Evolutionary conservation across 2,329 filamentous ascomycete genomes (phyloP), one percentile per base, ranked within the genome.

Genomic region (Orbilia ellipsospora): DNA sequence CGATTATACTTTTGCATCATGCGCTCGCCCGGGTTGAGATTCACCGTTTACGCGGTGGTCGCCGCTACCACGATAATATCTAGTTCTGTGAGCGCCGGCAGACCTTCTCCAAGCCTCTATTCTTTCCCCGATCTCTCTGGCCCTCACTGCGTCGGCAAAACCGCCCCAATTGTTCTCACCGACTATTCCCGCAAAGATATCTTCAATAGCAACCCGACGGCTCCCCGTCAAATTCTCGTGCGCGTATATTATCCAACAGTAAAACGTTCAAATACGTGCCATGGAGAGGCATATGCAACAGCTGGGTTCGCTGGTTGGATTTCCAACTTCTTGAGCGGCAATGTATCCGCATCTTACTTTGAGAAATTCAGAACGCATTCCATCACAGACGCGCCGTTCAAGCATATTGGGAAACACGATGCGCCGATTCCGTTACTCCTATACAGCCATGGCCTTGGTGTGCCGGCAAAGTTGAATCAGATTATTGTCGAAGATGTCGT

Each of bases 101-200:
- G 13, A 18, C 13, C 16, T 48, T n/a, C 44, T n/a, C 16, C 44
- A 7, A 48, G 13, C 44, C 44, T 15, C 16, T 73, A 60, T 50
- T 73, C 60, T 40, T 65, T 73, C 54, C 68, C 68, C 15, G 52
- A 59, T 2, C 68, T 73, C 16, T 65, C 68, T 8, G 68, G 68
- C 3, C 44, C 60, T 59, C 40, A 54, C 60, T 73, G 60, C 16
- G 68, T 73, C 16, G 60, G 60, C 18, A 65, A 60, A 18, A 73
- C 68, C 7, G 10, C n/a, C 20, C 68, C 68, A 3, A 54, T 73
- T 20, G 60, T 73, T 45, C 52, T 73, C 18, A 73, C 68, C 18
- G 68, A 73, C n/a, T 40, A 65, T 13, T 52, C 60, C 6, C 68
- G 68, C 44, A 73, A 60, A 50, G 60, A 65, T 8, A 40, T 55